Evolutionary conservation across 2,329 filamentous ascomycete genomes (phyloP).

Genomic region (Talaromyces marneffei): DNA sequence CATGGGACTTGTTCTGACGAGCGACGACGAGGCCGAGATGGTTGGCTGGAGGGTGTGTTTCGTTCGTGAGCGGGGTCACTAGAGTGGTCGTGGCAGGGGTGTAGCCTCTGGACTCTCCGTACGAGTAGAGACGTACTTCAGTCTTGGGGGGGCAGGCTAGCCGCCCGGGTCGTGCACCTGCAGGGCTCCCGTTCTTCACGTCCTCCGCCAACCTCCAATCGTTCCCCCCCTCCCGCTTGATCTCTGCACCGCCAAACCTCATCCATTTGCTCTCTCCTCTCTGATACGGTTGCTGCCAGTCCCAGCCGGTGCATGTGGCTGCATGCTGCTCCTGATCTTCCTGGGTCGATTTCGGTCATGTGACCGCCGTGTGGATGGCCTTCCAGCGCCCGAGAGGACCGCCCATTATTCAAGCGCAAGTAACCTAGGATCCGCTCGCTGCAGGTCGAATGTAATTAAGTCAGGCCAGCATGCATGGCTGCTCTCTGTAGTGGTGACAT

Average conservation of each 20-base stretch:
- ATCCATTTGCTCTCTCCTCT: background rate
- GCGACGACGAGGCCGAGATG: background rate
- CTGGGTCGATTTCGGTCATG: slow-evolving; percentile 29
- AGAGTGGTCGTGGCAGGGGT: no score
- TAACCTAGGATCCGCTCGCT: slow-evolving; percentile 11
- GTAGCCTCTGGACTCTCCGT: no score
- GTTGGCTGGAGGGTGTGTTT: background rate
- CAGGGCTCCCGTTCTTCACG: slow-evolving; percentile 14
- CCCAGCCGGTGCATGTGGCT: slow-evolving; percentile 10
- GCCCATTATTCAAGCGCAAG: background rate
- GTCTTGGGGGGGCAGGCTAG: background rate
- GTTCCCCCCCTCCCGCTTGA: background rate
- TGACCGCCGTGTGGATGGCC: slow-evolving; percentile 25
- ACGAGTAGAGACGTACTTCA: no score
- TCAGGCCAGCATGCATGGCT: slow-evolving; percentile 10
- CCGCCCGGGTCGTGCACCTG: slow-evolving; percentile 14
- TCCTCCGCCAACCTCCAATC: slow-evolving; percentile 11
- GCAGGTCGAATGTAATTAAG: slow-evolving; percentile 11
- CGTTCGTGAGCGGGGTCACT: background rate
- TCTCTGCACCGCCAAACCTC: background rate
- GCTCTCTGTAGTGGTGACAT: slow-evolving; percentile 10
- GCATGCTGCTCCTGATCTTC: slow-evolving; percentile 13
- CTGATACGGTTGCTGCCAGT: slow-evolving; percentile 3
- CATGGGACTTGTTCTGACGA: slow-evolving; percentile 1
- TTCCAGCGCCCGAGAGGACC: slow-evolving; percentile 9